These are phyloP conservation scores for Debaryomyces robertsiae DNA, from an alignment of 1,139 yeast genomes.

Conservation along the genomic window DNA sequence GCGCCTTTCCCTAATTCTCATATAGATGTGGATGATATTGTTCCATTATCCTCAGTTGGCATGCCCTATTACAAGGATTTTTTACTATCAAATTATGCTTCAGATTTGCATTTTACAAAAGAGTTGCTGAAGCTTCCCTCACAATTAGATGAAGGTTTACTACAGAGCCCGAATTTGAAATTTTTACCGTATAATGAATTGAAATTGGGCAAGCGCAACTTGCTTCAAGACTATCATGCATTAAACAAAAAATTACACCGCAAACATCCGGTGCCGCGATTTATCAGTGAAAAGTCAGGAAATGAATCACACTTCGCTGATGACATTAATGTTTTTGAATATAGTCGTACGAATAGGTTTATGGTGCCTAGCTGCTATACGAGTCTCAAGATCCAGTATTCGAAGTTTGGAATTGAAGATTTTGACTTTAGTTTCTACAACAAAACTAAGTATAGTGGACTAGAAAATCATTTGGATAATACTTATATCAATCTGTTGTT, in stretches of 20 bases:
- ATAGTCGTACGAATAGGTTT: constrained; percentile 24
- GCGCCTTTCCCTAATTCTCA: constrained; percentile 27
- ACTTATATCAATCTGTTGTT: constrained; percentile 78
- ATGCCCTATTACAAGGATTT: constrained; percentile 85
- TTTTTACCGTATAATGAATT: constrained; percentile 54
- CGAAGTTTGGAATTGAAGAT: constrained; percentile 91
- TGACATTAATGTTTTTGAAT: constrained; percentile 31
- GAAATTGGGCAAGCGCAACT: constrained; percentile 57
- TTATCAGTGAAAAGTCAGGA: constrained; percentile 65
- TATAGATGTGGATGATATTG: constrained; percentile 39
- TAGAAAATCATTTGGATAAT: constrained; percentile 84
- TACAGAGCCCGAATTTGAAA: constrained; percentile 22
- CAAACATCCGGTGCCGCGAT: constrained; percentile 51
- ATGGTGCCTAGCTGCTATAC: constrained; percentile 70
- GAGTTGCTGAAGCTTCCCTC: constrained; percentile 55
- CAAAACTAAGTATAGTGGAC: constrained; percentile 73
- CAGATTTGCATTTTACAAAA: constrained; percentile 56
- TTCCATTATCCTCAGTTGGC: constrained; percentile 74
- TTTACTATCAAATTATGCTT: constrained; percentile 79
- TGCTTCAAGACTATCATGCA: constrained; percentile 50
- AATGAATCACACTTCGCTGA: constrained; percentile 11
- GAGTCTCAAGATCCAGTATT: constrained; percentile 76
- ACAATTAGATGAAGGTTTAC: constrained; percentile 41
- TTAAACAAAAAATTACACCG: constrained; percentile 32
- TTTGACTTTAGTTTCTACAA: constrained; percentile 90